Base-by-base conservation (phyloP, 225 moss, liverwort and hornwort species). In the Physcomitrellopsis africana region DNA sequence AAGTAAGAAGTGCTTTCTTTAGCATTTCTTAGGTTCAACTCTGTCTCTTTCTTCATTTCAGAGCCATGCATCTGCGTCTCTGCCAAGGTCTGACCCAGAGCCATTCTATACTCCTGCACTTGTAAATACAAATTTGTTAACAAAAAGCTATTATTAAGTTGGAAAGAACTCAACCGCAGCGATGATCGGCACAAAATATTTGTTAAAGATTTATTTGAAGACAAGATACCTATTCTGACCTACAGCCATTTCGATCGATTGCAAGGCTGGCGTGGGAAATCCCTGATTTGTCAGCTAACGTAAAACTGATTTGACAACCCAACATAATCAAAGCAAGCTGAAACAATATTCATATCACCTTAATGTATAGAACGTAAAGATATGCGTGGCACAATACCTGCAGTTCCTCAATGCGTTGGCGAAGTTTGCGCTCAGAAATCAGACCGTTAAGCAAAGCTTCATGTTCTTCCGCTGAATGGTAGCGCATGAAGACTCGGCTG, bases 391-490 rank as follows among this genome's bases (percentile, higher is more conserved):
- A 77, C 72, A 79, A 77, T 77, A 99, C 99, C 95, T 99, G 95
- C 69, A 99, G 56, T 82, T 99, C 95, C 81, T 99, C 93, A 58
- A 99, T 95, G 72, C 92, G 90, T 75, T 91, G 93, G 65, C 95
- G 90, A 58, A 93, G 81, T 76, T 79, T 93, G 62, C 95, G 92
- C 85, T 99, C 95, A 55, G 81, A 60, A 63, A 80, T 80, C 54
- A 95, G 85, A 51, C 99, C 99, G 69, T 82, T 86, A 44, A 99
- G 75, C 63, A 99, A 81, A 64, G 87, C 82, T 27, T 99, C 95
- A 67, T 99, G 93, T 49, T 95, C 99, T 73, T 95, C 95, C 63
- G 79, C 88, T 60, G 88, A 85, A 79, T 95, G 99, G 80, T 95
- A 99, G 32, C 99, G 90, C 84, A 99, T 79, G 58, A 95, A 95